Conservation (phyloP, 805 yeast genomes). For the Nadsonia fulvescens region DNA sequence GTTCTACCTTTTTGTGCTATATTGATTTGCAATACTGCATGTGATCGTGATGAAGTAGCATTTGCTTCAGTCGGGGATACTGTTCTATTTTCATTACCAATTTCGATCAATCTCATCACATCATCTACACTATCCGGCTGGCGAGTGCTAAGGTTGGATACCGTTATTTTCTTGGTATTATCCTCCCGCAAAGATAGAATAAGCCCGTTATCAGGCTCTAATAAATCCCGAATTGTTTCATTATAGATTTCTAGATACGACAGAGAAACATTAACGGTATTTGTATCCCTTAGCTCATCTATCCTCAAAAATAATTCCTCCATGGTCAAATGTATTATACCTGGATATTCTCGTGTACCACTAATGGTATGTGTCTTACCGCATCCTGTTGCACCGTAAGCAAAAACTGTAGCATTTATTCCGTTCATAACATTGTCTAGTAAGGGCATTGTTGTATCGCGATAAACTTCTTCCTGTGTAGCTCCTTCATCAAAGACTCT, state of each 20-base stretch:
- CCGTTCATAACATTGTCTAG: slow-evolving; percentile 68
- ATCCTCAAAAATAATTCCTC: slow-evolving; percentile 51
- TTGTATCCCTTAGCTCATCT: slow-evolving; percentile 34
- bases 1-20: slow-evolving; percentile 42
- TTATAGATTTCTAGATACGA: slow-evolving; percentile 74
- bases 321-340: slow-evolving; percentile 64
- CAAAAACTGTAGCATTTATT: slow-evolving; percentile 78
- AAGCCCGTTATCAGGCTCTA: slow-evolving; percentile 31
- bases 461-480: slow-evolving; percentile 50
- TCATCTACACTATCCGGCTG: slow-evolving; percentile 25
- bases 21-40: slow-evolving; percentile 77
- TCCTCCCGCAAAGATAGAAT: slow-evolving; percentile 50
- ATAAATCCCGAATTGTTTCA: slow-evolving; percentile 68
- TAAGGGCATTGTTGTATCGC: slow-evolving; percentile 49
- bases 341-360: slow-evolving; percentile 59
- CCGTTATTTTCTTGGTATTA: slow-evolving; percentile 42
- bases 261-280: slow-evolving; percentile 39
- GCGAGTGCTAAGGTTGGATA: slow-evolving; percentile 51
- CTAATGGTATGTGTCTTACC: slow-evolving; percentile 90
- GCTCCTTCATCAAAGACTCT: slow-evolving; percentile 49
- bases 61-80: slow-evolving; percentile 84
- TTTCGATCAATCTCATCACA: slow-evolving; percentile 45
- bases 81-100: slow-evolving; percentile 62
- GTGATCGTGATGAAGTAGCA: slow-evolving; percentile 79
- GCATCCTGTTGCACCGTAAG: slow-evolving; percentile 93